Evolutionary conservation across 495 filamentous ascomycete genomes (phyloP).

Genomic region (Neurospora pannonica): DNA sequence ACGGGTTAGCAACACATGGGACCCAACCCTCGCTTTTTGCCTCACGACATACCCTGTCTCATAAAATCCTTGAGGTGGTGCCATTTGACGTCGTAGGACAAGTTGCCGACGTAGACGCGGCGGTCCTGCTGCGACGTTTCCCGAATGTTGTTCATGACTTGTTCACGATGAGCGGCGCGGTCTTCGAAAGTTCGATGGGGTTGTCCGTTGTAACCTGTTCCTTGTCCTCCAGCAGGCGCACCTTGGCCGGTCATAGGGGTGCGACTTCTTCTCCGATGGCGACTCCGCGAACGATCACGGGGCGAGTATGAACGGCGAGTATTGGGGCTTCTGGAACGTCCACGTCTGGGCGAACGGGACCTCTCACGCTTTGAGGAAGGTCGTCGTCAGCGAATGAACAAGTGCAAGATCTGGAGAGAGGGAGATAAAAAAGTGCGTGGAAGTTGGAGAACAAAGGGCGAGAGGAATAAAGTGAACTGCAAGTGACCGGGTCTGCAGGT

Average conservation of each 20-base stretch:
- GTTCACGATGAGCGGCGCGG: slow-evolving; percentile 73
- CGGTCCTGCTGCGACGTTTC: slow-evolving; percentile 97
- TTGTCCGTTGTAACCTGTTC: slow-evolving; percentile 49
- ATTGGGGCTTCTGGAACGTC: slow-evolving; percentile 46
- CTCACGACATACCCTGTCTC: slow-evolving; percentile 78
- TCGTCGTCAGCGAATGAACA: slow-evolving; percentile 29
- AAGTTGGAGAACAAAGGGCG: not conserved
- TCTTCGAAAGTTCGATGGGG: slow-evolving; percentile 73
- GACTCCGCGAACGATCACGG: slow-evolving; percentile 85
- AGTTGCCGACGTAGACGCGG: slow-evolving; percentile 97
- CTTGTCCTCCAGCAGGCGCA: slow-evolving; percentile 54
- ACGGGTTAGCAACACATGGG: slow-evolving; percentile 11
- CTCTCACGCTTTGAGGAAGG: slow-evolving; percentile 68
- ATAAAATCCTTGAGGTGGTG: slow-evolving; percentile 99
- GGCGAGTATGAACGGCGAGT: slow-evolving; percentile 84
- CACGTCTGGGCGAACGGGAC: slow-evolving; percentile 85
- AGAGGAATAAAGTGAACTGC: not conserved
- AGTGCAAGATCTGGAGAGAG: not conserved
- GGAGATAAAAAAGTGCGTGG: not conserved
- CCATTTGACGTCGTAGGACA: slow-evolving; percentile 99
- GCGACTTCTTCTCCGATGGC: slow-evolving; percentile 55
- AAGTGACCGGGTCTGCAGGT: not conserved
- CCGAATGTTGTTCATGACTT: slow-evolving; percentile 88
- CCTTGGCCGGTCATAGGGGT: slow-evolving; percentile 77
- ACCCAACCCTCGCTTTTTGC: not conserved